phyloP scores from a whole-genome alignment of 2,329 filamentous ascomycete species.

The Alternaria gaisen region DNA sequence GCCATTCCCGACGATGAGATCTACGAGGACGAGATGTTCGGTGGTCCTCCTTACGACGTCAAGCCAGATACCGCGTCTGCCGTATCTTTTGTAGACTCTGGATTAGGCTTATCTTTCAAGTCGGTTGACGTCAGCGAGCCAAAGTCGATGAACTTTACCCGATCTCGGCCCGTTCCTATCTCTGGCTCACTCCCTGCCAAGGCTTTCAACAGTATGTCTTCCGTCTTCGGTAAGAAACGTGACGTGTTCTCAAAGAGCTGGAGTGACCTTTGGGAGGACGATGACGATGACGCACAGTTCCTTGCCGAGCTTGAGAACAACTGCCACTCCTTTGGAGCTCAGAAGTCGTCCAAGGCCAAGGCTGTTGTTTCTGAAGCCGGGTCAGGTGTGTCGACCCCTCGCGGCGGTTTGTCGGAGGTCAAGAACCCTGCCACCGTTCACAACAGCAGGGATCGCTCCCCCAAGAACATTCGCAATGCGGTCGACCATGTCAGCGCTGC shows the following conservation, averaged over 20 bases:
- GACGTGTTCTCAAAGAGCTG: conserved; percentile 95
- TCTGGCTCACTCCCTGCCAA: conserved; percentile 77
- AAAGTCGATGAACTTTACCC: conserved; percentile 60
- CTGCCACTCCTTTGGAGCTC: conserved; percentile 56
- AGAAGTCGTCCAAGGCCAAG: conserved; percentile 50
- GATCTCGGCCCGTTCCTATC: conserved; percentile 78
- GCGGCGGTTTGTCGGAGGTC: conserved; percentile 63
- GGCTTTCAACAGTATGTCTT: conserved; percentile 74
- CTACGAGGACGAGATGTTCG: conserved; percentile 86
- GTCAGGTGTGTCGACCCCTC: conserved; percentile 59
- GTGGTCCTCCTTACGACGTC: conserved; percentile 79
- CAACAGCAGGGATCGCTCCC: conserved; percentile 55
- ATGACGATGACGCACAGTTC: conserved; percentile 75
- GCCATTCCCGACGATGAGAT: conserved; percentile 81
- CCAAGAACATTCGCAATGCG: conserved; percentile 55
- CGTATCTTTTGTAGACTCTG: conserved; percentile 85
- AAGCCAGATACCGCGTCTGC: conserved; percentile 81
- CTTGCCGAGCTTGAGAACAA: conserved; percentile 67
- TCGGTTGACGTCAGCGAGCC: conserved; percentile 63
- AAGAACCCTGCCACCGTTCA: conserved; percentile 63
- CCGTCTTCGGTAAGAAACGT: conserved; percentile 79
- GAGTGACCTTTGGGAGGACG: conserved; percentile 98
- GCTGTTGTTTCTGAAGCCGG: conserved; percentile 51
- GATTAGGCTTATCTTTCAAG: conserved; percentile 81
- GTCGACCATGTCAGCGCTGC: conserved; percentile 72